Evolutionary conservation across 306 rosid genomes (phyloP).

Genomic region (Quercus variabilis): DNA sequence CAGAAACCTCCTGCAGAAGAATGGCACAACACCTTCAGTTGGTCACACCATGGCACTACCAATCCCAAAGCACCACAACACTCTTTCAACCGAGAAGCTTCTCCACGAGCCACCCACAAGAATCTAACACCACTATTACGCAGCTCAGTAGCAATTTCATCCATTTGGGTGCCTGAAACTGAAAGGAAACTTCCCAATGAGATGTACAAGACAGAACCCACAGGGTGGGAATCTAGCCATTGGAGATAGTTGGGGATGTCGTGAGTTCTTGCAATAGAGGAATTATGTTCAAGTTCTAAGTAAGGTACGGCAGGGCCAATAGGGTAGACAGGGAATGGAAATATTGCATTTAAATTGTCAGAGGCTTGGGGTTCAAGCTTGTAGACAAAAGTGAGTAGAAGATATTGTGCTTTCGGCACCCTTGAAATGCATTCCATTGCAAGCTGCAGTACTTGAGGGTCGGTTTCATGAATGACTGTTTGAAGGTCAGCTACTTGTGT

Average conservation of each 20-base stretch:
- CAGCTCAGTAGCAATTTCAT: slow-evolving; percentile 39
- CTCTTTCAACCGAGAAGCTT: slow-evolving; percentile 29
- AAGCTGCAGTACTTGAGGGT: neutral
- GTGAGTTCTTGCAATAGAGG: neutral
- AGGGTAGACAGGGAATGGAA: slow-evolving; percentile 27
- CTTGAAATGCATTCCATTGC: neutral
- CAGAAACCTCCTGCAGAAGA: slow-evolving; percentile 41
- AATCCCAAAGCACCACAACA: slow-evolving; percentile 39
- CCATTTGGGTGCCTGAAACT: slow-evolving; percentile 43
- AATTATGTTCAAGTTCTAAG: neutral
- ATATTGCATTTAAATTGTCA: slow-evolving; percentile 21
- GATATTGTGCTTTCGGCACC: slow-evolving; percentile 32
- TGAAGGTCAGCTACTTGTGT: slow-evolving; percentile 38
- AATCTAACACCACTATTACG: slow-evolving; percentile 20
- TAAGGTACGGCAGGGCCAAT: slow-evolving; percentile 32
- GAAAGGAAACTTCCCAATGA: slow-evolving; percentile 57
- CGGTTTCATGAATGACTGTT: slow-evolving; percentile 1
- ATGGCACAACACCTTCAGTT: slow-evolving; percentile 49
- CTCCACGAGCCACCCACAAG: slow-evolving; percentile 54
- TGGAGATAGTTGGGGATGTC: neutral
- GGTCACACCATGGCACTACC: slow-evolving; percentile 59
- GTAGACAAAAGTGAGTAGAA: slow-evolving; percentile 30
- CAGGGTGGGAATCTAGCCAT: slow-evolving; percentile 32
- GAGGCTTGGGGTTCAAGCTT: slow-evolving; percentile 40
- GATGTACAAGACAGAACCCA: slow-evolving; percentile 49